Conservation (phyloP, 306 rosid genomes). For the Acacia melanoxylon region DNA sequence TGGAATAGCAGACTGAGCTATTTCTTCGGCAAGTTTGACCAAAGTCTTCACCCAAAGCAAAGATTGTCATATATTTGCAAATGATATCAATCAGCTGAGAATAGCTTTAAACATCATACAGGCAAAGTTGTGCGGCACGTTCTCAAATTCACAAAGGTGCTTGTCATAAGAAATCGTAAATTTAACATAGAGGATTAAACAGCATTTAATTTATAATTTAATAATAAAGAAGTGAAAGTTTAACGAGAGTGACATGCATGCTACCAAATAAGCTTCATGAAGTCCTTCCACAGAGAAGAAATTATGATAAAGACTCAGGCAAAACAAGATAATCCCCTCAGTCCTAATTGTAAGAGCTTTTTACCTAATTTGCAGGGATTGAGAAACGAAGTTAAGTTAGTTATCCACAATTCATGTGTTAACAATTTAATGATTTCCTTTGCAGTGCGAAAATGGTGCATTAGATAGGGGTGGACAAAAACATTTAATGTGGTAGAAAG, state of each 20-base stretch:
- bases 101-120: not conserved
- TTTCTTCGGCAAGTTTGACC: slow-evolving; percentile 80
- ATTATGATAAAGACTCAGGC: not conserved
- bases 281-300: slow-evolving; percentile 5
- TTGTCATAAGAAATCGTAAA: slow-evolving; percentile 14
- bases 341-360: too few relatives aligned
- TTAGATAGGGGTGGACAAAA: not conserved
- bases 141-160: slow-evolving; percentile 5
- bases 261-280: not conserved
- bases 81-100: slow-evolving; percentile 22
- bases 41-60: slow-evolving; percentile 57
- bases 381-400: too few relatives aligned
- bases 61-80: slow-evolving; percentile 14
- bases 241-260: not conserved
- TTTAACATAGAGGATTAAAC: not conserved
- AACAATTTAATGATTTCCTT: too few relatives aligned
- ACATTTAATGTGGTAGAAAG: not conserved
- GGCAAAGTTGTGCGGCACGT: not conserved
- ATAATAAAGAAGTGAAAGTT: too few relatives aligned
- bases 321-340: not conserved
- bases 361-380: too few relatives aligned
- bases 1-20: slow-evolving; percentile 64
- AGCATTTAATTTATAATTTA: slow-evolving; percentile 5
- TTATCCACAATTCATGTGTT: too few relatives aligned
- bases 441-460: not conserved